A percentile compares a stretch with the other conserved stretches of the same genome.
Evolutionary conservation across 345 rosid genomes (phyloP).

Genomic region (Moricandia arvensis): DNA sequence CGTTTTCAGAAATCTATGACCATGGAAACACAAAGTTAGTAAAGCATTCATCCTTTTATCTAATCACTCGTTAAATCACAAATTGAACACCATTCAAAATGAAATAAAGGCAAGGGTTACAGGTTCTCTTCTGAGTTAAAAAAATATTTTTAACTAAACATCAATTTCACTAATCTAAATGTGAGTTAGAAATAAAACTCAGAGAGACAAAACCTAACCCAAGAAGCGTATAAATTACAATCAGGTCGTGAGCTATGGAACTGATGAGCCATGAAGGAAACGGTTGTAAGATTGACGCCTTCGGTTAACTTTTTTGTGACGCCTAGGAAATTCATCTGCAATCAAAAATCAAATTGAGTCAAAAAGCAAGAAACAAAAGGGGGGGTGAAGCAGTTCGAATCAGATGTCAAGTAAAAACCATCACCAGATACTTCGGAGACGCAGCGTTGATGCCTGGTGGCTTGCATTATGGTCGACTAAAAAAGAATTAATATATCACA

Average conservation of each 20-base stretch:
- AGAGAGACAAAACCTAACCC: not conserved
- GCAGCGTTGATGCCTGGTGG: too few relatives aligned
- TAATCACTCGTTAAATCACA: not conserved
- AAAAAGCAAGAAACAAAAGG: too few relatives aligned
- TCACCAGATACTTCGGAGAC: too few relatives aligned
- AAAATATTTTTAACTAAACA: not conserved
- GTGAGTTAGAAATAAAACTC: not conserved
- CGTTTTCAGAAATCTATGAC: not conserved
- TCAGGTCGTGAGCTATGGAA: not conserved
- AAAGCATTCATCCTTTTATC: not conserved
- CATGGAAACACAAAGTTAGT: not conserved
- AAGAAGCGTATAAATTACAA: not conserved
- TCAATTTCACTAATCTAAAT: not conserved
- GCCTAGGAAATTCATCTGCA: too few relatives aligned
- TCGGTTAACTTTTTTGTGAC: too few relatives aligned
- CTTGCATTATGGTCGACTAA: too few relatives aligned
- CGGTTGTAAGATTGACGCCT: too few relatives aligned
- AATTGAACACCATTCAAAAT: not conserved
- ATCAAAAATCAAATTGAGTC: too few relatives aligned
- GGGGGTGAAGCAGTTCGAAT: too few relatives aligned
- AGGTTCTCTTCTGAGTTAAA: not conserved
- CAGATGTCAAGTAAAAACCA: too few relatives aligned
- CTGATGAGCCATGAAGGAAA: not conserved
- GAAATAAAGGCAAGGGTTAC: not conserved
- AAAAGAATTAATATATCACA: too few relatives aligned